Conservation (phyloP, 768 basidiomycete species). For the Phaeotremella fagi region DNA sequence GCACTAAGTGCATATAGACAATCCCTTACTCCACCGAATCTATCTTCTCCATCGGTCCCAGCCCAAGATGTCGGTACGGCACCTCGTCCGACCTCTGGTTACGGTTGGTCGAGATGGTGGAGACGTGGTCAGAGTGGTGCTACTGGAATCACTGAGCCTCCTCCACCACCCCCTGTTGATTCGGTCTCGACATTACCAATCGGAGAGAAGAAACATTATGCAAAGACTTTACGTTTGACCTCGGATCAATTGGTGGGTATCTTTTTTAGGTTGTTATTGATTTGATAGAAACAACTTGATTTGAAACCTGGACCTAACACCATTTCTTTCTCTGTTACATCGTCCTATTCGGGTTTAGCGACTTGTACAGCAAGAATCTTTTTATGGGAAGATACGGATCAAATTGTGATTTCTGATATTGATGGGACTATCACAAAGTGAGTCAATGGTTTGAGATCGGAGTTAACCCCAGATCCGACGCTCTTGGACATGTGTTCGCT, state of each 20-base stretch:
- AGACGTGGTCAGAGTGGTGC: slow-evolving; percentile 29
- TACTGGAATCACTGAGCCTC: slow-evolving; percentile 1
- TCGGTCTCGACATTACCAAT: slow-evolving; percentile 7
- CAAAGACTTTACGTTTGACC: slow-evolving; percentile 85
- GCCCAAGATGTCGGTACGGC: slow-evolving; percentile 11
- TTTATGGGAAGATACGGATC: slow-evolving; percentile 87
- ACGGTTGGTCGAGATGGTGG: slow-evolving; percentile 49
- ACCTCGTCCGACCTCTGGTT: slow-evolving; percentile 23
- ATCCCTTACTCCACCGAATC: slow-evolving; percentile 41
- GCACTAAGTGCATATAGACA: slow-evolving; percentile 68
- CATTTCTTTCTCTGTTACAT: slow-evolving; percentile 86
- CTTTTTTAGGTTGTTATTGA: neutral
- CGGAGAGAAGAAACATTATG: slow-evolving; percentile 58
- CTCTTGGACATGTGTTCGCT: slow-evolving; percentile 90
- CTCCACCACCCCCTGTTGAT: neutral
- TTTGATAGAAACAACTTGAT: slow-evolving; percentile 68
- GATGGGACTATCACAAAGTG: slow-evolving; percentile 99
- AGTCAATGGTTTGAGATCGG: slow-evolving; percentile 22
- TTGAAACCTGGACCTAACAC: slow-evolving; percentile 82
- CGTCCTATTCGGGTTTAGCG: slow-evolving; percentile 63
- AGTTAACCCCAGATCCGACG: slow-evolving; percentile 68
- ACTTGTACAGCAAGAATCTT: slow-evolving; percentile 91
- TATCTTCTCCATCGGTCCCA: neutral
- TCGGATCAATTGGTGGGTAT: slow-evolving; percentile 82
- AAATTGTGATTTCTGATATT: slow-evolving; percentile 90